Conservation (phyloP, 176 grass and related monocot genomes). For the Musa troglodytarum region DNA sequence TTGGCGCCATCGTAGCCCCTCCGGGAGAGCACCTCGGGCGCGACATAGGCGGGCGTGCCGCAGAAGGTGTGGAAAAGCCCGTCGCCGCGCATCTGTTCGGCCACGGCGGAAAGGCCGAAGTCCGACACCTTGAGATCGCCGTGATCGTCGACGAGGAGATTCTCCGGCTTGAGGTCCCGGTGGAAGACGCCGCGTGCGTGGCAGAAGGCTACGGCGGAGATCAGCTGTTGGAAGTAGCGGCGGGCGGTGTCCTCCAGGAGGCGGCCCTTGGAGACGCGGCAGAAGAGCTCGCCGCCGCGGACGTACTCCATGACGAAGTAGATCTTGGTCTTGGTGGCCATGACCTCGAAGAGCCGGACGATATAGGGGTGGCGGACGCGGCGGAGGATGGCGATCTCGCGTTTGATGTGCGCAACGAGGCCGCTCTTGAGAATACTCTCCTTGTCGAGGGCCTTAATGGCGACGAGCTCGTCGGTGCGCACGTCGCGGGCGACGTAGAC, state of each 20-base stretch:
- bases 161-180: constrained; percentile 98
- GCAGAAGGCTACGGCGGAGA: constrained; percentile 90
- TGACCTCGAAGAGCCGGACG: constrained; percentile 85
- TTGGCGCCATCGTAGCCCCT: constrained; percentile 83
- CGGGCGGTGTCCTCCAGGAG: constrained; percentile 89
- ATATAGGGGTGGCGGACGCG: constrained; percentile 90
- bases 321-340: constrained; percentile 99
- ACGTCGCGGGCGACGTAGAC: constrained; percentile 76
- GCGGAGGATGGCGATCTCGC: constrained; percentile 90
- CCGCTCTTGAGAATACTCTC: constrained; percentile 73
- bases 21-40: constrained; percentile 76
- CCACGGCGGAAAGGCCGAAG: constrained; percentile 86
- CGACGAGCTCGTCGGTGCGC: constrained; percentile 51
- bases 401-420: constrained; percentile 84
- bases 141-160: constrained; percentile 73
- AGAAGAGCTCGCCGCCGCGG: constrained; percentile 84
- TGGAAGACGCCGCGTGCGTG: constrained; percentile 87
- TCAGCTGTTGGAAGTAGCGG: constrained; percentile 87
- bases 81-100: constrained; percentile 79
- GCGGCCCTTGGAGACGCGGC: constrained; percentile 76
- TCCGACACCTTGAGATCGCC: constrained; percentile 98
- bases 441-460: constrained; percentile 98
- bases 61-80: constrained; percentile 97
- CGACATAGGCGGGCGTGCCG: constrained; percentile 87
- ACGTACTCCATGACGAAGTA: constrained; percentile 99